Conservation (phyloP, 2,329 filamentous ascomycete species). For the Parastagonospora nodorum region DNA sequence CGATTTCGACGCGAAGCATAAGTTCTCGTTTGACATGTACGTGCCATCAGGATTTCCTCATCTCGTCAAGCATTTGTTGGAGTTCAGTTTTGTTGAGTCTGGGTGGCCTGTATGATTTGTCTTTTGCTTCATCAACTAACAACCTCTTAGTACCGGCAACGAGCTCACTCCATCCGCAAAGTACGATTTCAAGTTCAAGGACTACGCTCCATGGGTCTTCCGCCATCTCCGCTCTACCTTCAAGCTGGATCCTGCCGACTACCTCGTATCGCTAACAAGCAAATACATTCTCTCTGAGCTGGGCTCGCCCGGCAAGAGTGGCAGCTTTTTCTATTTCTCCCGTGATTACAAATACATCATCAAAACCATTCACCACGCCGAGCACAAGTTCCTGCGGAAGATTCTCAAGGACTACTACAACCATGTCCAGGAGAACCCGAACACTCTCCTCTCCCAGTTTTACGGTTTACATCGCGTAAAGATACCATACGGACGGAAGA, state of each 20-base stretch:
- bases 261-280: constrained; percentile 95
- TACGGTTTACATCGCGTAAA: constrained; percentile 97
- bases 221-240: constrained; percentile 87
- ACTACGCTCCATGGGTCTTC: constrained; percentile 99
- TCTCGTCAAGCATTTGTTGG: constrained; percentile 16
- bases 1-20: constrained; percentile 93
- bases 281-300: constrained; percentile 99
- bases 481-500: constrained; percentile 97
- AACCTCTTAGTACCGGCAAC: constrained; percentile 75
- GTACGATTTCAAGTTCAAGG: constrained; percentile 99
- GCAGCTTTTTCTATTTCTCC: constrained; percentile 99
- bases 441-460: constrained; percentile 96
- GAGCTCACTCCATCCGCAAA: constrained; percentile 97
- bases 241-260: constrained; percentile 92
- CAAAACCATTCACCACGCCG: constrained; percentile 97
- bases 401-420: constrained; percentile 91
- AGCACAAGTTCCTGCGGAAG: constrained; percentile 85
- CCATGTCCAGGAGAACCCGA: constrained; percentile 90
- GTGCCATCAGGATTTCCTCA: constrained; percentile 45
- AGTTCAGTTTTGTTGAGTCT: constrained; percentile 17
- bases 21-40: constrained; percentile 98
- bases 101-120: constrained; percentile 7
- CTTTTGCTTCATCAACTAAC: constrained; percentile 32
- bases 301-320: constrained; percentile 95
- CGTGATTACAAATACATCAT: constrained; percentile 99